A percentile compares a stretch with the other conserved stretches of the same genome.
These are phyloP conservation scores for Turnera subulata DNA, from an alignment of 345 rosid genomes.

Conservation along the genomic window DNA sequence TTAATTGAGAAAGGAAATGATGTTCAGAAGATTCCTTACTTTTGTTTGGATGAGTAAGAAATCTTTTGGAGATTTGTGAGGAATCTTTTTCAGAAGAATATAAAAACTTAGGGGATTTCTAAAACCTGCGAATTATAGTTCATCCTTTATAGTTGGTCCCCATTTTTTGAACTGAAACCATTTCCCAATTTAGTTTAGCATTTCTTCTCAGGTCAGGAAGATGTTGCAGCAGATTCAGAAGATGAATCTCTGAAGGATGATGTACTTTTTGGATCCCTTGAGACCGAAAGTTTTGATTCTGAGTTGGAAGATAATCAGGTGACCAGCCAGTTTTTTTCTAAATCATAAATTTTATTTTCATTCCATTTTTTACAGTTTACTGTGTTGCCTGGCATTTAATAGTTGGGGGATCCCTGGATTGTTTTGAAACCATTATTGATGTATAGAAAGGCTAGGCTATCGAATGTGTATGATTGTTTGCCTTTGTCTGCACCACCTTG, in stretches of 20 bases:
- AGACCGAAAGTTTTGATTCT: conserved; percentile 37
- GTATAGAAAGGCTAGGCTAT: too few species aligned
- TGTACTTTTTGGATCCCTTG: conserved; percentile 29
- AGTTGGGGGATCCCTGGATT: too few species aligned
- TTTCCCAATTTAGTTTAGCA: conserved; percentile 11
- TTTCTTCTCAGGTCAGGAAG: conserved; percentile 35
- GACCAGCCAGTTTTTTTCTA: conserved; percentile 32
- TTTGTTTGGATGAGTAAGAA: not conserved
- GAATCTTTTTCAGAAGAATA: not conserved
- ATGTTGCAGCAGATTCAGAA: conserved; percentile 28
- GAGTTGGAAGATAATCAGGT: conserved; percentile 43
- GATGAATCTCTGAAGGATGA: conserved; percentile 40
- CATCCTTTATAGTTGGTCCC: not conserved
- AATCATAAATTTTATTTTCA: not conserved
- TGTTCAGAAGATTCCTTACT: too few species aligned
- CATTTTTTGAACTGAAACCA: not conserved
- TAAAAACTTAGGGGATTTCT: not conserved
- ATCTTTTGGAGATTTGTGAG: not conserved
- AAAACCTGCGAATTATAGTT: not conserved
- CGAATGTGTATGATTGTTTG: too few species aligned
- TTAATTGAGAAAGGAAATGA: too few species aligned
- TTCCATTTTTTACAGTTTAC: not conserved
- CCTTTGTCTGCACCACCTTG: too few species aligned
- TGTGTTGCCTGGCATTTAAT: not conserved
- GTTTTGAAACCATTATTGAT: too few species aligned